These are phyloP conservation scores for Boehmeria nivea DNA, from an alignment of 306 rosid species.

Conservation along the genomic window DNA sequence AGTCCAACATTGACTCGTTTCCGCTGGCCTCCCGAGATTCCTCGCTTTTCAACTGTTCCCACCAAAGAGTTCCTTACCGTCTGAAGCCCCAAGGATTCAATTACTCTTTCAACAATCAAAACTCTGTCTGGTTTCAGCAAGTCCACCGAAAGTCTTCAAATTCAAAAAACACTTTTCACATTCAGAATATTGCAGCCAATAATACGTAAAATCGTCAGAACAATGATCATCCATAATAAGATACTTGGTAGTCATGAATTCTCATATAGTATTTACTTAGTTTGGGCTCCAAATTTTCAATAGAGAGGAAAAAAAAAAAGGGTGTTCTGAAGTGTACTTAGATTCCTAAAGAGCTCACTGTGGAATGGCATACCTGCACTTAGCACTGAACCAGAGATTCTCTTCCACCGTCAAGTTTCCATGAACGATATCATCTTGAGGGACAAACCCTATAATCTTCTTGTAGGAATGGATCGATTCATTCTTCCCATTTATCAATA, in stretches of 20 bases:
- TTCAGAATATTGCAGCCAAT: slow-evolving; percentile 10
- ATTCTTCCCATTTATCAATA: slow-evolving; percentile 75
- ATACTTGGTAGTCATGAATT: no score
- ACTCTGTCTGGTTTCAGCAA: slow-evolving; percentile 71
- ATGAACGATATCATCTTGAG: slow-evolving; percentile 97
- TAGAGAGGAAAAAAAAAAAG: no score
- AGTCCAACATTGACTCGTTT: slow-evolving; percentile 94
- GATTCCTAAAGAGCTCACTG: slow-evolving; percentile 24
- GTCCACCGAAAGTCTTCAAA: slow-evolving; percentile 56
- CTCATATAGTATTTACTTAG: no score
- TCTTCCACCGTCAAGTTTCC: slow-evolving; percentile 97
- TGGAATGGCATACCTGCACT: slow-evolving; percentile 88
- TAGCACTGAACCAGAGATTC: slow-evolving; percentile 97
- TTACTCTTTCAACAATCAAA: slow-evolving; percentile 85
- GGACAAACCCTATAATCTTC: slow-evolving; percentile 95
- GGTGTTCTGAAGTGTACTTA: no score
- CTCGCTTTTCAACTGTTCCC: slow-evolving; percentile 94
- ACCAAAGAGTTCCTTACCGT: slow-evolving; percentile 74
- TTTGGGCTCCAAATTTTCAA: no score
- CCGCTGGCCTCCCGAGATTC: slow-evolving; percentile 96
- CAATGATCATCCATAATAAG: slow-evolving; percentile 10
- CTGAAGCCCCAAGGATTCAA: slow-evolving; percentile 89
- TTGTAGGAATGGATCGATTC: slow-evolving; percentile 74
- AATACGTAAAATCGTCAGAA: slow-evolving; percentile 3
- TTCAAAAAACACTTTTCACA: slow-evolving; percentile 12